Evolutionary conservation across 345 rosid genomes (phyloP), one percentile per base, ranked within the genome.

Genomic region (Melastoma malabathricum): DNA sequence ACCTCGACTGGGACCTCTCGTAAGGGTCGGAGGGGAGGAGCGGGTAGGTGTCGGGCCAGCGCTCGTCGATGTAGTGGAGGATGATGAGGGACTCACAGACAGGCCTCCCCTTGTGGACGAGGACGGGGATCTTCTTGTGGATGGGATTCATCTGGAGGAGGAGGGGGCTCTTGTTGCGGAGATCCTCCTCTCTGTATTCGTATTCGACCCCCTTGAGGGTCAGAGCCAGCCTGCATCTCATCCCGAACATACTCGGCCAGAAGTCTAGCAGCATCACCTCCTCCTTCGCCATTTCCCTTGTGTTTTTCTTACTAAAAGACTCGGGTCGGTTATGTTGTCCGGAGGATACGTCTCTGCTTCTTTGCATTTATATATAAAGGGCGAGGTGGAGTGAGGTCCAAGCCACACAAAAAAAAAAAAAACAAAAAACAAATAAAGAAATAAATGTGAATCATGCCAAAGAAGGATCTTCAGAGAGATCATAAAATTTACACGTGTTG

Each of bases 11-110:
- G 5, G 65, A 56, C 49, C 57, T 29, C 22, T 34, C 14, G 45
- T 60, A 55, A 14, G 64, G 57, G 43, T 60, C 50, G 6, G 54
- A 44, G 20, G 69, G 65, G 46, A 65, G 31, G 13, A 65, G 39
- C 9, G 64, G 52, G 25, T 53, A 20, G 17, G 38, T 31, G 22
- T 46, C 27, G 6, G 16, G 12, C 69, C 64, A 65, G n/a, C 23
- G 51, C 43, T 65, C 61, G n/a, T 65, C 69, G 8, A 60, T 60
- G 18, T 59, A 65, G 18, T 65, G 46, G 3, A 59, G 52, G 2
- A 65, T 59, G 16, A 18, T 4, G 15, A 51, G 44, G 3, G 57
- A 59, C 44, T 65, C 64, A 8, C 60, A 59, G 9, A 65, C 20
- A 13, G 59, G 60, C 51, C 18, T 65, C 18, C 69, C 64, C 1